Evolutionary conservation across 2,329 filamentous ascomycete genomes (phyloP).

Genomic region (Ceratocystis papillata): DNA sequence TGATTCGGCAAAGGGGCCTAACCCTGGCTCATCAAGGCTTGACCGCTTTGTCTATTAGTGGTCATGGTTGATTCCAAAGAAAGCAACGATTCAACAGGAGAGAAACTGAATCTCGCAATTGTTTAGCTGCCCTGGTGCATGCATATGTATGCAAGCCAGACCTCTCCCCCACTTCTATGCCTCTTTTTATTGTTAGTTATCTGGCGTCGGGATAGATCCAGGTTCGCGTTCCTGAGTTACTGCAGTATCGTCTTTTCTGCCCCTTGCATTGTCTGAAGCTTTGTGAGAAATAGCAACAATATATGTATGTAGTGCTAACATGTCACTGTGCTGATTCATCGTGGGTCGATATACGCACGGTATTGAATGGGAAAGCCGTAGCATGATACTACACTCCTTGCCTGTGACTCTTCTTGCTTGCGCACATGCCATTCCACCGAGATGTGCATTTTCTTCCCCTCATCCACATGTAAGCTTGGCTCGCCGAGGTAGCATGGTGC

Average conservation of each 20-base stretch:
- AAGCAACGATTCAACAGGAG: background rate
- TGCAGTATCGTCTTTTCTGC: conserved; percentile 9
- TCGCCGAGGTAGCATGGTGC: background rate
- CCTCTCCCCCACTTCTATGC: background rate
- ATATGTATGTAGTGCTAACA: background rate
- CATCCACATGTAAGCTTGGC: background rate
- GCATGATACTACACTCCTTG: background rate
- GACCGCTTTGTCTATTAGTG: conserved; percentile 12
- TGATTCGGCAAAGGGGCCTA: conserved; percentile 12
- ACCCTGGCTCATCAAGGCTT: conserved; percentile 8
- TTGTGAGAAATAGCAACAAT: background rate
- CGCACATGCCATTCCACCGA: conserved; percentile 11
- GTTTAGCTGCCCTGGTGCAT: conserved; percentile 6
- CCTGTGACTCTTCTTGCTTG: background rate
- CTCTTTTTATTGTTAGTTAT: background rate
- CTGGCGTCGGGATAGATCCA: background rate
- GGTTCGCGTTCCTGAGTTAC: conserved; percentile 11
- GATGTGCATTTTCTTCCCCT: background rate
- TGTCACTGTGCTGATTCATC: background rate
- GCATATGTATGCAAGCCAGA: conserved; percentile 11
- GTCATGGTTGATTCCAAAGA: background rate
- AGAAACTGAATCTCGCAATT: background rate
- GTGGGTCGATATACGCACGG: background rate
- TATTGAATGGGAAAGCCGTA: background rate
- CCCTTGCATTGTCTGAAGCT: conserved; percentile 15